Evolutionary conservation across 441 rosid genomes (phyloP).

Genomic region (Gossypium davidsonii): DNA sequence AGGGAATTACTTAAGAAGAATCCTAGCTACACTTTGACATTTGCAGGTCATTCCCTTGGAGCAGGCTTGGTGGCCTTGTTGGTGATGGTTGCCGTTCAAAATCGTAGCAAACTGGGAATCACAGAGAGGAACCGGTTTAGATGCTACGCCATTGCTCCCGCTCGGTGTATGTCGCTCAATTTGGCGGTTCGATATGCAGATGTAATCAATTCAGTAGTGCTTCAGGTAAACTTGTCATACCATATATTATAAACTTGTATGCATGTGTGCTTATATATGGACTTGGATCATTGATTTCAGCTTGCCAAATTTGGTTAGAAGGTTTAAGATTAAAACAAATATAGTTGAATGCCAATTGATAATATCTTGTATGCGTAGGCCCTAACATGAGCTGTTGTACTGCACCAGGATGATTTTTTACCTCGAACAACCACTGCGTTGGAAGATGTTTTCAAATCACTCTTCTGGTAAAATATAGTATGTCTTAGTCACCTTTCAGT

Average conservation of each 20-base stretch:
- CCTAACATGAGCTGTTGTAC: conserved; percentile 22
- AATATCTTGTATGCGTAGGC: not conserved
- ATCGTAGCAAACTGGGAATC: conserved; percentile 51
- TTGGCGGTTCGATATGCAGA: conserved; percentile 85
- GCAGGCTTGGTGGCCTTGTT: conserved; percentile 69
- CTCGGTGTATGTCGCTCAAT: conserved; percentile 79
- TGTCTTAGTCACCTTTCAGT: conserved; percentile 30
- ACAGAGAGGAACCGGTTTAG: conserved; percentile 64
- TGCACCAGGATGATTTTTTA: conserved; percentile 80
- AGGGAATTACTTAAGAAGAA: conserved; percentile 45
- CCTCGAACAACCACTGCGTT: conserved; percentile 78
- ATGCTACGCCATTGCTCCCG: conserved; percentile 78
- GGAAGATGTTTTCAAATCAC: conserved; percentile 72
- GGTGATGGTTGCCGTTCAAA: conserved; percentile 50
- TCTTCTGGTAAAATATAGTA: conserved; percentile 67
- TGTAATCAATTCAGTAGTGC: conserved; percentile 69
- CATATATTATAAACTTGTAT: not conserved
- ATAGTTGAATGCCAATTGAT: not conserved
- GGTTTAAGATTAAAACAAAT: not conserved
- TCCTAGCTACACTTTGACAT: conserved; percentile 60
- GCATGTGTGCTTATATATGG: not conserved
- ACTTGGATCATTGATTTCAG: not conserved
- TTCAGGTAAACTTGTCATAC: conserved; percentile 48
- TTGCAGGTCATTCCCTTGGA: conserved; percentile 82
- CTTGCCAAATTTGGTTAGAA: not conserved